Evolutionary conservation across 129 eudicot species (phyloP).

Genomic region (Centaurea solstitialis): DNA sequence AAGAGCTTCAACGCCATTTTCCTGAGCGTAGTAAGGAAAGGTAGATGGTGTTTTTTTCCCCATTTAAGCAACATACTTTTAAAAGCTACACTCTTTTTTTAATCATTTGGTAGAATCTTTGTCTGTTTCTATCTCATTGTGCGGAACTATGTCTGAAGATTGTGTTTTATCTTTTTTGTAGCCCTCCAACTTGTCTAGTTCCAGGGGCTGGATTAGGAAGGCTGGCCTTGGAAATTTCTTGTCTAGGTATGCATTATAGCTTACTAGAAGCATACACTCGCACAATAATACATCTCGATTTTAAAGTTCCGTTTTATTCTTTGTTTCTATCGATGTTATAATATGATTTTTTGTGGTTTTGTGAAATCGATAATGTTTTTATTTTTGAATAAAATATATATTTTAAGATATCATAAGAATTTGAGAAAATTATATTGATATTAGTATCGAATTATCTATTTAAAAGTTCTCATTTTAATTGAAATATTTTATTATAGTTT

Average conservation of each 20-base stretch:
- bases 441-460: too few species aligned
- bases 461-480: too few species aligned
- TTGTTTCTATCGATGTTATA: too few species aligned
- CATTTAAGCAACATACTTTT: not conserved
- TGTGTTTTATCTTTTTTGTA: slow-evolving; percentile 24
- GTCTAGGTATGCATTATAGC: slow-evolving; percentile 61
- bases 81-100: not conserved
- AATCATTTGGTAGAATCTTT: not conserved
- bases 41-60: slow-evolving; percentile 29
- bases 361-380: too few species aligned
- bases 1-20: slow-evolving; percentile 73
- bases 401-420: too few species aligned
- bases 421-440: too few species aligned
- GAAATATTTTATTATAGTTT: too few species aligned
- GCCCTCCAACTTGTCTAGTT: slow-evolving; percentile 88
- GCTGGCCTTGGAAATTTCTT: slow-evolving; percentile 92
- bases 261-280: too few species aligned
- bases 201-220: slow-evolving; percentile 99
- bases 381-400: too few species aligned
- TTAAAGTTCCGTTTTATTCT: too few species aligned
- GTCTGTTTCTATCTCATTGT: not conserved
- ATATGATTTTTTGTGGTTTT: too few species aligned
- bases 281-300: too few species aligned
- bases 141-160: slow-evolving; percentile 4
- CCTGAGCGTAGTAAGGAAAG: slow-evolving; percentile 68